Conservation (phyloP, 371 early-diverging fungal species). For the Parasitella parasitica region DNA sequence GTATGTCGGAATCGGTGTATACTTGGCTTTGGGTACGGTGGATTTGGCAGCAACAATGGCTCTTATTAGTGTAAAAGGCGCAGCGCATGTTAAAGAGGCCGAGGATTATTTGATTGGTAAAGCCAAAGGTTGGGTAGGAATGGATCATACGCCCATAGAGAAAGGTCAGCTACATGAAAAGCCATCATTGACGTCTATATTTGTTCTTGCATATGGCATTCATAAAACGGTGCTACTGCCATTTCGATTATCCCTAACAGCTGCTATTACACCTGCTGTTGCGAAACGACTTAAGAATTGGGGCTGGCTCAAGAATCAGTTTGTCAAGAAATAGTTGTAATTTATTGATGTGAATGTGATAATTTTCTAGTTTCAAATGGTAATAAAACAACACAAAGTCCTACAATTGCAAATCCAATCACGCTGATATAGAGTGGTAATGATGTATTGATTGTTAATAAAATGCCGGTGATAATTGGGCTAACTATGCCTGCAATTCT, state of each 20-base stretch:
- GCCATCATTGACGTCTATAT: conserved; percentile 40
- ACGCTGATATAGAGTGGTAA: conserved; percentile 73
- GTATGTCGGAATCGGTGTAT: conserved; percentile 43
- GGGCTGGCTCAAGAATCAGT: conserved; percentile 18
- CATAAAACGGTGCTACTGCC: conserved; percentile 51
- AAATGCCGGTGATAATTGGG: conserved; percentile 71
- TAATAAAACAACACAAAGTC: conserved; percentile 62
- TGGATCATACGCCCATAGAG: conserved; percentile 6
- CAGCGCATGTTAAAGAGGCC: conserved; percentile 32
- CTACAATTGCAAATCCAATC: conserved; percentile 56
- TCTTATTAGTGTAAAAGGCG: conserved; percentile 37
- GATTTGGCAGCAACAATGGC: conserved; percentile 37
- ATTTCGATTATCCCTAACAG: conserved; percentile 44
- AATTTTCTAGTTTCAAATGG: conserved; percentile 69
- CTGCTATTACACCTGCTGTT: conserved; percentile 44
- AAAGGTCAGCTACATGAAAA: conserved; percentile 12
- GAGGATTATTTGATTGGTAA: conserved; percentile 32
- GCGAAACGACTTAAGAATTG: conserved; percentile 6
- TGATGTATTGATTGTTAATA: conserved; percentile 55
- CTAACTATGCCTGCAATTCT: conserved; percentile 78
- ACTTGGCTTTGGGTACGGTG: conserved; percentile 31
- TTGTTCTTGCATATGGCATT: conserved; percentile 47
- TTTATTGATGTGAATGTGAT: neutral
- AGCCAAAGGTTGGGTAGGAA: conserved; percentile 8
- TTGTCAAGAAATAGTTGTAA: neutral